These are phyloP conservation scores for Chytridium lagenaria DNA, from an alignment of 371 early-diverging fungal genomes.

Conservation along the genomic window DNA sequence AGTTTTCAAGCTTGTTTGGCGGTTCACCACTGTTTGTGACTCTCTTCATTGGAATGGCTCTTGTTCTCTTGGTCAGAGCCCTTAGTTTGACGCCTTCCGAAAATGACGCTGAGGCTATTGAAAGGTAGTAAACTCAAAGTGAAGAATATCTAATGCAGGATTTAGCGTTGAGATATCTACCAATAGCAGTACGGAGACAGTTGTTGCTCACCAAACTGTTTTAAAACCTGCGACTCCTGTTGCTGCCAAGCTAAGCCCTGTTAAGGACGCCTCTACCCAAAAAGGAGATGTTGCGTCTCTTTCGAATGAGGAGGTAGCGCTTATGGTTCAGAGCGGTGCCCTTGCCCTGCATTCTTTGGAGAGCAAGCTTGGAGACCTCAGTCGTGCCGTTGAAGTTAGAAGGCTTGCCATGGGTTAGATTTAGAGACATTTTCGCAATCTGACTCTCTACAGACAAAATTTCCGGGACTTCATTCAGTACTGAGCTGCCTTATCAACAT, in stretches of 20 bases:
- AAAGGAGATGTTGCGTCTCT: conserved; percentile 20
- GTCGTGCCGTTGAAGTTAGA: conserved; percentile 86
- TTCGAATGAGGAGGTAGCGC: conserved; percentile 77
- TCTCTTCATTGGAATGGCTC: neutral
- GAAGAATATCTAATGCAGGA: neutral
- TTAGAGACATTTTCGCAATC: neutral
- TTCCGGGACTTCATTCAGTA: conserved; percentile 63
- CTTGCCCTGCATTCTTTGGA: conserved; percentile 86
- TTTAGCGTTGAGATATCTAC: neutral
- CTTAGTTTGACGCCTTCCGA: neutral
- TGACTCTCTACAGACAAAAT: conserved; percentile 32
- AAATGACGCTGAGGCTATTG: neutral
- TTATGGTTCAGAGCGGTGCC: conserved; percentile 72
- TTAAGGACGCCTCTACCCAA: no score
- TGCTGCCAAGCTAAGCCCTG: no score
- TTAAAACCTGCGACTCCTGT: no score
- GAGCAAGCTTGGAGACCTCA: conserved; percentile 73
- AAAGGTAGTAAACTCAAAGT: neutral
- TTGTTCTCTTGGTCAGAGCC: neutral
- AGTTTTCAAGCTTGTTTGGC: neutral
- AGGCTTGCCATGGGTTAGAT: conserved; percentile 52
- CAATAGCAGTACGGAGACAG: no score
- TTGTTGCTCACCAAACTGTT: no score
- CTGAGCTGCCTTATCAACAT: conserved; percentile 76
- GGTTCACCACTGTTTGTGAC: neutral